A percentile compares a stretch with the other conserved stretches of the same genome.
phyloP scores from a whole-genome alignment of 2,329 filamentous ascomycete species.

The Ophiocordyceps polyrhachis-furcata region DNA sequence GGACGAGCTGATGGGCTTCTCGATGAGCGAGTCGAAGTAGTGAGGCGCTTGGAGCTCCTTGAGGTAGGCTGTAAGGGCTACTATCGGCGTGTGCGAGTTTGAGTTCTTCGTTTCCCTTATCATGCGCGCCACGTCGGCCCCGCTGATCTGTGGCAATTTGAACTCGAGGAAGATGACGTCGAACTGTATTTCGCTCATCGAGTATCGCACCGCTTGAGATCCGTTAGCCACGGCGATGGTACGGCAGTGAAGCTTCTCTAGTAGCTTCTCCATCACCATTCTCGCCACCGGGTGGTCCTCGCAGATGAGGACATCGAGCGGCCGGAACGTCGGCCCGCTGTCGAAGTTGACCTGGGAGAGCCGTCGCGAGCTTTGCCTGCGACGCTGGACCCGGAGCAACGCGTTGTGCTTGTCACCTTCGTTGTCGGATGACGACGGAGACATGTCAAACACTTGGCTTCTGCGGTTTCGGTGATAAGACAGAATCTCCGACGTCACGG shows the following conservation, averaged over 20 bases:
- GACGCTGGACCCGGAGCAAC: conserved; percentile 75
- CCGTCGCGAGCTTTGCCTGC: conserved; percentile 86
- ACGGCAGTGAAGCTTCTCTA: conserved; percentile 87
- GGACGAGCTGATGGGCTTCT: conserved; percentile 86
- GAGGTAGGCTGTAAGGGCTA: conserved; percentile 93
- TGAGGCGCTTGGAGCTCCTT: conserved; percentile 91
- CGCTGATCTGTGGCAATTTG: conserved; percentile 85
- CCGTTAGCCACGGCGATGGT: conserved; percentile 85
- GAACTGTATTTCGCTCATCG: conserved; percentile 94
- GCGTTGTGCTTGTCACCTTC: conserved; percentile 86
- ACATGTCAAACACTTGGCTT: conserved; percentile 91
- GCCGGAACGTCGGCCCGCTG: conserved; percentile 72
- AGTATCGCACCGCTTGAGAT: conserved; percentile 79
- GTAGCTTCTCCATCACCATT: conserved; percentile 95
- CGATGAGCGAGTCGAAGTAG: conserved; percentile 86
- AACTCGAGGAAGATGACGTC: conserved; percentile 98
- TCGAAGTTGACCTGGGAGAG: conserved; percentile 79
- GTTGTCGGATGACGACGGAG: conserved; percentile 92
- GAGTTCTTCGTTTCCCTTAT: conserved; percentile 91
- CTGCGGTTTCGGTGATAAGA: conserved; percentile 73
- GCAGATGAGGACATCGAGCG: conserved; percentile 85
- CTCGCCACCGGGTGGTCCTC: conserved; percentile 95
- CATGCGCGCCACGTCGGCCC: conserved; percentile 91
- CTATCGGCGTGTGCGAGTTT: conserved; percentile 86
- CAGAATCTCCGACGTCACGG: conserved; percentile 47